Conservation (phyloP, 768 basidiomycete genomes). For the Cytidiella melzeri region DNA sequence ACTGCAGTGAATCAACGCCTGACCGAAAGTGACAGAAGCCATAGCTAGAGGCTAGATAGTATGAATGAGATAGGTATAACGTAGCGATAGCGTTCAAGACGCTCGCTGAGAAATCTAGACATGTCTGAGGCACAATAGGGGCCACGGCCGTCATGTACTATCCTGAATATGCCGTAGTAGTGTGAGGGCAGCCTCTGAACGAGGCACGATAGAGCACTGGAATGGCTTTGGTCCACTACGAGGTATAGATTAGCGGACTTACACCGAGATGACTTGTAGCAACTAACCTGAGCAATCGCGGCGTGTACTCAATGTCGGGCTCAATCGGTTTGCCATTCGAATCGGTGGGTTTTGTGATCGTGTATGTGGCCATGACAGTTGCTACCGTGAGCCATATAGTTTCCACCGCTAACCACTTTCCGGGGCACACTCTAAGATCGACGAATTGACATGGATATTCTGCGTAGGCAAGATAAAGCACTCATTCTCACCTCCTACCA, state of each 20-base stretch:
- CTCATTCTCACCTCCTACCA: constrained; percentile 16
- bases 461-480: background rate
- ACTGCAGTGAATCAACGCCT: too few species aligned
- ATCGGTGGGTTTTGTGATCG: constrained; percentile 14
- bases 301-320: constrained; percentile 29
- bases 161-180: constrained; percentile 28
- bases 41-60: too few species aligned
- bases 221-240: constrained; percentile 19
- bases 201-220: constrained; percentile 17
- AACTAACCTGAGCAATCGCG: constrained; percentile 25
- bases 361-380: constrained; percentile 14
- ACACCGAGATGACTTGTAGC: too few species aligned
- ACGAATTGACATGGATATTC: background rate
- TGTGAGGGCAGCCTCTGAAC: constrained; percentile 21
- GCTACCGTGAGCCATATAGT: constrained; percentile 21
- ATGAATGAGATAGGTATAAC: too few species aligned
- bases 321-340: constrained; percentile 15
- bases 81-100: too few species aligned
- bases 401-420: constrained; percentile 16
- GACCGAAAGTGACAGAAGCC: too few species aligned
- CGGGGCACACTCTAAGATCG: constrained; percentile 20
- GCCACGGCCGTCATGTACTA: too few species aligned
- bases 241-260: background rate
- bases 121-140: too few species aligned
- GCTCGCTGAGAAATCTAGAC: too few species aligned